Base-by-base conservation (phyloP, 306 rosid species). In the Prunus campanulata region DNA sequence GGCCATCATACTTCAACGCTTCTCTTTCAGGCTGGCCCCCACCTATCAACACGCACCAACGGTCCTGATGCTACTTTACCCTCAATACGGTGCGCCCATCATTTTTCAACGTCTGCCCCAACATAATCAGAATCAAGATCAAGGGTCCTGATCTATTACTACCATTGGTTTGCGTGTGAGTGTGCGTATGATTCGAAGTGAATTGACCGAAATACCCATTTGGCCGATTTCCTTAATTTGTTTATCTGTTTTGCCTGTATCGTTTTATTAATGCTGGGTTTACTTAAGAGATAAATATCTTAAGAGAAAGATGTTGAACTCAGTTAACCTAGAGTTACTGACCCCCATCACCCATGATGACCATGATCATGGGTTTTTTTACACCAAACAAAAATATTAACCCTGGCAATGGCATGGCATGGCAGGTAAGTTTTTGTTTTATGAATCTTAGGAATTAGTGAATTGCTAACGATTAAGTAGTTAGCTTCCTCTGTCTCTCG, bases 41-140 rank as follows among this genome's bases (percentile, higher is more conserved):
- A 83, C 83, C 71, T 96, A 96, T 82, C 96, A 87, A 48, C 99
- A 96, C 20, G 99, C 97, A 18, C 99, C 99, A 39, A 89, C 99
- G 70, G 99, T 96, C 62, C 87, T 89, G 77, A 96, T 96, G 98
- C 84, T 93, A 32, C 98, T 96, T 24, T 85, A 96, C 77, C 99
- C 99, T 15, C 99, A 96, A 70, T 71, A 96, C 59, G 99, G 99
- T 10, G 99, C 98, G 0, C 99, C 99, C 49, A 75, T 96, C 78
- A 74, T 89, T 29, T 89, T 96, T 79, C 82, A 80, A 69, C 88
- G 62, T 18, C 50, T 87, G 52, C 74, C 89, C 15, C 66, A 44
- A 0, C 14, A 19, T 13, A 27, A 39, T 46, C 57, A 48, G 3
- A 3, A 27, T 77, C 81, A 80, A 70, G 67, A 76, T 9, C 18